Evolutionary conservation across 371 early-diverging fungal genomes (phyloP), one percentile per base, ranked within the genome.

Genomic region (Mortierella sp.): DNA sequence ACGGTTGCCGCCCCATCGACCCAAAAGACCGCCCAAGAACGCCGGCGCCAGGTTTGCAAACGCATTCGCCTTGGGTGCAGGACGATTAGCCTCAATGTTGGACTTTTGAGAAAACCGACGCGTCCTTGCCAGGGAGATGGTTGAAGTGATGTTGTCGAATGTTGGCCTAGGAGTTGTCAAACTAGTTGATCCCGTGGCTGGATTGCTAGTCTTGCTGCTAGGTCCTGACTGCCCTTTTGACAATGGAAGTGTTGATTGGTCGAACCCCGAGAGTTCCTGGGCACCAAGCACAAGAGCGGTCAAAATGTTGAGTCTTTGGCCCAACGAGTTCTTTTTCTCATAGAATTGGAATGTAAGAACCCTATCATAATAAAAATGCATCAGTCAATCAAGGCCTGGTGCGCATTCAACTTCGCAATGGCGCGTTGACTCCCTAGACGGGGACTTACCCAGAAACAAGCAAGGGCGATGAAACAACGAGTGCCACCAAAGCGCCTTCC

Each of bases 1-100:
- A 21, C 85, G 85, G 32, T 84, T 84, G 14, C 85, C 85, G n/a
- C 85, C 85, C 85, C 85, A 84, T 6, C 81, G 85, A 32, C 85
- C 85, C 41, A 84, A 38, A 21, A 84, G 41, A 44, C 76, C 81
- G 18, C 81, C 85, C 44, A 84, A 49, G 43, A 84, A 81, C 8
- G 74, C 70, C 0, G 85, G 79, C 8, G 85, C 85, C n/a, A 84
- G 54, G 27, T 81, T 84, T 12, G 85, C 75, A 58, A 84, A 84
- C 11, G 85, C 81, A 48, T 84, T 84, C 3, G 76, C 76, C 55
- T 81, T 84, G 32, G 85, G 81, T 51, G 79, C 65, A 48, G 81
- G 65, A 27, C 82, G 81, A 70, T 77, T 71, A 32, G 85, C 79
- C 12, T 84, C 85, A 49, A 84, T 79, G 12, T 63, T 55, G 2